These are phyloP conservation scores for Brettanomyces naardenensis DNA, from an alignment of 805 yeast species.

Conservation along the genomic window DNA sequence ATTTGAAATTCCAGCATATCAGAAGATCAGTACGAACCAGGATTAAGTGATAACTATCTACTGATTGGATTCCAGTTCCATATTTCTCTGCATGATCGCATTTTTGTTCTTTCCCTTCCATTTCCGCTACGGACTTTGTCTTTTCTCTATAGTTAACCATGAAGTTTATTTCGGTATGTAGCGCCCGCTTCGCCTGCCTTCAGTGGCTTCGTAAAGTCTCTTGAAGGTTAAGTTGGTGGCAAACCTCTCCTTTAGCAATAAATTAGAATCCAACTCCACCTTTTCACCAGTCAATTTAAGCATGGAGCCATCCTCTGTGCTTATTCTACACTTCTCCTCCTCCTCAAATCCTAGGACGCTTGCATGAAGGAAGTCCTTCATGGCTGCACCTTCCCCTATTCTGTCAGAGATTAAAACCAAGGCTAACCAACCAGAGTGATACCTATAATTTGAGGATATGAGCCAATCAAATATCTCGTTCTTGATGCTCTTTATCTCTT, in stretches of 20 bases:
- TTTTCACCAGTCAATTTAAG: background rate
- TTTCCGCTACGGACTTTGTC: no score
- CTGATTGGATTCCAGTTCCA: background rate
- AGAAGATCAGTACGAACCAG: slow-evolving; percentile 31
- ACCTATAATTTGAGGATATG: slow-evolving; percentile 3
- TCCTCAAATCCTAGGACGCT: background rate
- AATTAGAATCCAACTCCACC: slow-evolving; percentile 7
- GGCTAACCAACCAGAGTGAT: slow-evolving; percentile 10
- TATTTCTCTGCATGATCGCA: background rate
- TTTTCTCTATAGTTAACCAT: no score
- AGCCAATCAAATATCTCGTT: slow-evolving; percentile 11
- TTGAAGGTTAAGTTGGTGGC: slow-evolving; percentile 5
- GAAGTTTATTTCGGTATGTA: no score
- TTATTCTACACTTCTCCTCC: background rate
- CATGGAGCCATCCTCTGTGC: background rate
- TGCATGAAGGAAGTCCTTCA: background rate
- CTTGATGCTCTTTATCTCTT: background rate
- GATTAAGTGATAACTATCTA: slow-evolving; percentile 1
- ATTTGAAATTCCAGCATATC: slow-evolving; percentile 60
- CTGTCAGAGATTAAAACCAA: background rate
- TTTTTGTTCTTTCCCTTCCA: slow-evolving; percentile 1
- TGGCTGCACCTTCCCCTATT: background rate
- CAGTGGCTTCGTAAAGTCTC: background rate
- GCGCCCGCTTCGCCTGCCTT: background rate
- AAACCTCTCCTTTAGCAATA: slow-evolving; percentile 11